These are phyloP conservation scores for Paecilomyces sp. DNA, from an alignment of 2,329 filamentous ascomycete species.

Conservation along the genomic window DNA sequence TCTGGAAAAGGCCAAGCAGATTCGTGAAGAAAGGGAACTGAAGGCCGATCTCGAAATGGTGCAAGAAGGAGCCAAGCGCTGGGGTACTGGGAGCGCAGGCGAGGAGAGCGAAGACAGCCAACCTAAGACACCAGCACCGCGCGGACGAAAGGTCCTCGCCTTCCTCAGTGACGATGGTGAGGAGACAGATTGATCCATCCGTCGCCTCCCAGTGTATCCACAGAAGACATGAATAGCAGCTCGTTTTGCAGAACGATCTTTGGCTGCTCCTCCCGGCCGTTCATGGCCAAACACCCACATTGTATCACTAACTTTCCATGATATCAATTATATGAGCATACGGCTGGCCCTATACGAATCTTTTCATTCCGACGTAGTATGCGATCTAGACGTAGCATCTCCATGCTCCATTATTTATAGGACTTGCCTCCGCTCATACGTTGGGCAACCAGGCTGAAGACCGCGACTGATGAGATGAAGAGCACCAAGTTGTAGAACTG, in stretches of 20 bases:
- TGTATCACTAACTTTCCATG: background rate
- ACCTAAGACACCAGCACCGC: conserved; percentile 33
- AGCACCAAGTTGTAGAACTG: conserved; percentile 94
- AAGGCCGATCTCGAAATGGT: conserved; percentile 77
- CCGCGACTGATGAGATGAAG: conserved; percentile 91
- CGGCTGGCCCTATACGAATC: background rate
- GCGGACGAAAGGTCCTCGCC: conserved; percentile 38
- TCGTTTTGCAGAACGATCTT: too few species aligned
- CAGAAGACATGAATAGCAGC: too few species aligned
- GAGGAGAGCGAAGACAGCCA: conserved; percentile 33
- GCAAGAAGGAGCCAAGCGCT: conserved; percentile 69
- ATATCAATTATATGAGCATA: background rate
- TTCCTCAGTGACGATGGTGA: conserved; percentile 67
- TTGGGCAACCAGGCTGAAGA: conserved; percentile 90
- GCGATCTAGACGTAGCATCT: background rate
- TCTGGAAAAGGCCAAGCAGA: conserved; percentile 72
- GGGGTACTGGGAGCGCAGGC: conserved; percentile 54
- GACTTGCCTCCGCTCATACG: conserved; percentile 54
- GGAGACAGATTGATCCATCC: conserved; percentile 42
- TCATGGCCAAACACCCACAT: background rate
- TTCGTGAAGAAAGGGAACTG: conserved; percentile 81
- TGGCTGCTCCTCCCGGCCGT: background rate
- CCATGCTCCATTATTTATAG: conserved; percentile 17
- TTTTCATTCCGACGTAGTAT: background rate
- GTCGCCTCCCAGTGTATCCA: background rate